A percentile compares a stretch with the other conserved stretches of the same genome.
These are phyloP conservation scores for Aspergillus incahuasiensis DNA, from an alignment of 495 filamentous ascomycete genomes.

Conservation along the genomic window DNA sequence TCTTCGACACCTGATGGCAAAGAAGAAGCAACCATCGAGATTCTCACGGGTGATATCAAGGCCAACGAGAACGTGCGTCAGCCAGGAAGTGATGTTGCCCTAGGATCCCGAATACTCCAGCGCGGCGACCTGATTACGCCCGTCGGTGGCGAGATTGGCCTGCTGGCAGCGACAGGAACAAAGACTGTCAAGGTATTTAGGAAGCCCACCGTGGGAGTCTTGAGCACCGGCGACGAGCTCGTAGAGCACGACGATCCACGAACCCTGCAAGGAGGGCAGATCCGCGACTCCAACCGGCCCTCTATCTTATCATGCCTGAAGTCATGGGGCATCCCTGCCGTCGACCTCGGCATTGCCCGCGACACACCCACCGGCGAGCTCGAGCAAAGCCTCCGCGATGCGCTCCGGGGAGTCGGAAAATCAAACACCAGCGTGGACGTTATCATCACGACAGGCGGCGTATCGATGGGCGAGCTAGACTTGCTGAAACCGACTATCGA, in stretches of 20 bases:
- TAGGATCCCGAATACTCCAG: constrained; percentile 62
- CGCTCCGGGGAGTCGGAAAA: constrained; percentile 51
- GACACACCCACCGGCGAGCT: constrained; percentile 71
- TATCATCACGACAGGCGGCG: constrained; percentile 88
- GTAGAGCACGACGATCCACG: constrained; percentile 66
- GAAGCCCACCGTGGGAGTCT: constrained; percentile 74
- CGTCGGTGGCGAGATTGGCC: constrained; percentile 83
- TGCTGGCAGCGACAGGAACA: constrained; percentile 80
- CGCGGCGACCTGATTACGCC: constrained; percentile 75
- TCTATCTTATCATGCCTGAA: constrained; percentile 71
- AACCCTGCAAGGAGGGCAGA: constrained; percentile 69
- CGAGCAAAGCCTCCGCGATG: constrained; percentile 68
- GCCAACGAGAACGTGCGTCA: constrained; percentile 86
- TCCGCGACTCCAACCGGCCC: constrained; percentile 88
- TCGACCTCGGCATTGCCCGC: constrained; percentile 83
- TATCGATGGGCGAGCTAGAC: constrained; percentile 97
- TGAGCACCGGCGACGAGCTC: constrained; percentile 95
- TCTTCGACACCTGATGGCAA: constrained; percentile 68
- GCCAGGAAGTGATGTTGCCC: constrained; percentile 78
- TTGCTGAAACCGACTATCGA: constrained; percentile 97
- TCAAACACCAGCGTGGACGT: constrained; percentile 56
- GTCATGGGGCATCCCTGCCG: constrained; percentile 71
- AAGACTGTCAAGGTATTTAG: constrained; percentile 68
- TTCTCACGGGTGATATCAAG: constrained; percentile 68
- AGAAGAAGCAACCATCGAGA: constrained; percentile 84